phyloP scores from a whole-genome alignment of 169 alveolate species.

The Plasmodium reichenowi region DNA sequence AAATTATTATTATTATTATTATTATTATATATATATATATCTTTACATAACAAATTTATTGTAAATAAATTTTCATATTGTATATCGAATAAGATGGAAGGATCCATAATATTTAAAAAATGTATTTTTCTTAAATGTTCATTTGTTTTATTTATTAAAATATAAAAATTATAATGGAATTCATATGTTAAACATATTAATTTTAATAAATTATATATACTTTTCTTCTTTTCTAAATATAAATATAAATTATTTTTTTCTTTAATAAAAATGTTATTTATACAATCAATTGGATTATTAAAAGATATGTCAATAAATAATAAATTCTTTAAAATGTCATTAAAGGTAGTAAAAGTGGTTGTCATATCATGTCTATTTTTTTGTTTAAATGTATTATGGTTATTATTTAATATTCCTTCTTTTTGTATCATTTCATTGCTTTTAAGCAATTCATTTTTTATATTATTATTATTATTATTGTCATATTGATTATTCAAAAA shows the following conservation, averaged over 20 bases:
- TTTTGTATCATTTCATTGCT: background rate
- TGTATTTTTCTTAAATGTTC: conserved; percentile 28
- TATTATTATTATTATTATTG: background rate
- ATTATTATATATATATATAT: background rate
- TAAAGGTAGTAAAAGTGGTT: background rate
- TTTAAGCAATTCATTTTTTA: background rate
- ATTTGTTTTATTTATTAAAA: conserved; percentile 43
- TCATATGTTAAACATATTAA: conserved; percentile 63
- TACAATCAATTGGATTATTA: conserved; percentile 34
- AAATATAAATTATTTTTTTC: conserved; percentile 52
- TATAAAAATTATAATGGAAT: conserved; percentile 44
- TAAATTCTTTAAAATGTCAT: conserved; percentile 8
- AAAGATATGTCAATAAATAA: conserved; percentile 23
- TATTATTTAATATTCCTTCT: background rate
- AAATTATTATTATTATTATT: background rate
- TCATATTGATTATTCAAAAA: background rate
- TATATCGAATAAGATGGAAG: background rate
- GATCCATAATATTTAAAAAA: conserved; percentile 33
- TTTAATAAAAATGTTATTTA: conserved; percentile 41
- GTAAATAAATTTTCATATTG: conserved; percentile 45
- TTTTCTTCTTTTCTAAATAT: conserved; percentile 51
- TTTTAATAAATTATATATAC: conserved; percentile 30
- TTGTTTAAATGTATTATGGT: background rate
- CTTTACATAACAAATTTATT: conserved; percentile 14
- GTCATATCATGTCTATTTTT: background rate